Evolutionary conservation across 345 rosid species (phyloP), one percentile per base, ranked within the genome.

Genomic region (Gossypium thurberi): DNA sequence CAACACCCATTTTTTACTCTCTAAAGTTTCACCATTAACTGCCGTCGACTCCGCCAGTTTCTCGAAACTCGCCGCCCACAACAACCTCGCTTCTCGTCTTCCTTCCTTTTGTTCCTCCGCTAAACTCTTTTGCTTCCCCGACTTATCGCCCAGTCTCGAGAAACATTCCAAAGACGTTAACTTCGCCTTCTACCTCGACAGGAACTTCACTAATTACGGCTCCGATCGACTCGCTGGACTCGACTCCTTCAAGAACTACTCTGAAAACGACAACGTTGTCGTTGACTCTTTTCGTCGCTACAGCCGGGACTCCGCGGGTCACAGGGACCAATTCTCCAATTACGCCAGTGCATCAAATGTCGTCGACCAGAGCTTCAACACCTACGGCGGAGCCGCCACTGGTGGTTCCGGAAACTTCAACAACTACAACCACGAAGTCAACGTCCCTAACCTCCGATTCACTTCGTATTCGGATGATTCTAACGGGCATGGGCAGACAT

Each of bases 191-290:
- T 94, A 94, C 70, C 8, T n/a, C 17, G 74, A 86, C 81, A 79
- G 72, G 46, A 94, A 94, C 88, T 94, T 94, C 83, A 88, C 93
- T 76, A 86, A 83, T 77, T 94, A 94, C 82, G 93, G 93, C 55
- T 76, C 81, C 21, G 74, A 3, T 26, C 62, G 80, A 5, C 78
- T 81, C 55, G 89, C 90, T 3, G 92, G 97, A 10, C 48, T 46
- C 2, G 85, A 89, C 82, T 65, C 89, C 7, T 94, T 92, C 82
- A 77, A 81, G 55, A 76, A 77, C 63, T 88, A 90, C 78, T 83
- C 91, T 0, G 71, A 73, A 43, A 80, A 77, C 20, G 78, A 28
- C 0, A 85, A 85, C 26, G 76, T 82, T 52, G 77, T 76, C 0
- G 66, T 66, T 48, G 93, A 85, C 67, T 80, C 90, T 2, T 90